Base-by-base conservation (phyloP, 768 basidiomycete species). In the Pisolithus microcarpus region DNA sequence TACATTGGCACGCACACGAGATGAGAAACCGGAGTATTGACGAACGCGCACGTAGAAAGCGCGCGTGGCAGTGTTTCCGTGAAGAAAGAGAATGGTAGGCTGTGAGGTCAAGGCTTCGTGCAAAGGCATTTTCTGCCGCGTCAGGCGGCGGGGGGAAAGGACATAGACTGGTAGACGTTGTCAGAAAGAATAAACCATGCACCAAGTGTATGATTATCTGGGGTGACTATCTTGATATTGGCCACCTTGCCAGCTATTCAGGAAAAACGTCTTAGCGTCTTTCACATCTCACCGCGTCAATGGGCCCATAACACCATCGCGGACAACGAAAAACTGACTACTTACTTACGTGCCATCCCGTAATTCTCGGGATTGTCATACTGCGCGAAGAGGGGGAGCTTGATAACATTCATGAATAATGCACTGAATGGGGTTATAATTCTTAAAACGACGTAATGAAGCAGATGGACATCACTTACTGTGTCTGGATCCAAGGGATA, bases 51-150 rank as follows among this genome's bases (percentile, higher is more conserved):
- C 76, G 1, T 70, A 55, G 6, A 79, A 73, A 0, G 88, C 88
- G 15, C 94, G 80, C 0, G 87, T 91, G 0, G 75, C 93, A 0
- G 84, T 85, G 55, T 95, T 95, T 9, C 95, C 95, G 56, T 97
- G 95, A 39, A 94, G 74, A 69, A 88, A 95, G n/a, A 97, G 72
- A n/a, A 95, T 71, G 0, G 87, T 93, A 0, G 91, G 91, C 24
- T 75, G 67, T 1, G 69, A 56, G 11, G 69, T 66, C 16, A 93
- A 66, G 1, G 89, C 85, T 18, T 70, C 56, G 15, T 73, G 62
- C 34, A 91, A 70, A 39, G n/a, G 75, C 73, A 3, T 69, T 60
- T 15, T 73, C 65, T 16, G 70, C 62, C 0, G 65, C 67, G 30
- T 68, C 58, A 16, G 60, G 55, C 3, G 74, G 68, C 21, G 77